Percentiles rank a stretch among this genome's conserved stretches.
These are phyloP conservation scores for Phaeosphaeria sp. DNA, from an alignment of 2,329 filamentous ascomycete species.

Conservation along the genomic window DNA sequence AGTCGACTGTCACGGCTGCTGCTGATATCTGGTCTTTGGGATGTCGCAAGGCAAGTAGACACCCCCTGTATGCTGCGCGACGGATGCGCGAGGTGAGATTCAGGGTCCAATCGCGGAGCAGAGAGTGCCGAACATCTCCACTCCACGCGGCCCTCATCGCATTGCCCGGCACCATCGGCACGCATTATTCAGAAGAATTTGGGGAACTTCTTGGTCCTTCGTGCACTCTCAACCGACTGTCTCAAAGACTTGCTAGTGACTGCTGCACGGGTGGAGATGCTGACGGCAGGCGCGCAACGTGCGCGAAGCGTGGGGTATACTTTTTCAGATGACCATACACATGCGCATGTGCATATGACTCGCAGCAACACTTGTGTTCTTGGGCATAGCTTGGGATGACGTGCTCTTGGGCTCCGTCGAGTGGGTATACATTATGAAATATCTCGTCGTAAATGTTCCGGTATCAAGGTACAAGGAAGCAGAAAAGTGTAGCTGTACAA, in stretches of 20 bases:
- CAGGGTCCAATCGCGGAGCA: constrained; percentile 8
- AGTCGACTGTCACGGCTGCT: constrained; percentile 1
- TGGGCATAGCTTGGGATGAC: constrained; percentile 5
- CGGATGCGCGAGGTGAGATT: background rate
- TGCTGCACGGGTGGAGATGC: background rate
- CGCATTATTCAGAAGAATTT: background rate
- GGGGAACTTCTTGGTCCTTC: background rate
- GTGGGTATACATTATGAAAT: constrained; percentile 8
- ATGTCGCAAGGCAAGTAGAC: background rate
- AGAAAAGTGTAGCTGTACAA: background rate
- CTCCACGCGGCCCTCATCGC: constrained; percentile 5
- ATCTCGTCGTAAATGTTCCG: constrained; percentile 4
- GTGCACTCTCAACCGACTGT: background rate
- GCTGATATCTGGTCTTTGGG: constrained; percentile 5
- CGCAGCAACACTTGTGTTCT: background rate
- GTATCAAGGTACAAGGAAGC: background rate
- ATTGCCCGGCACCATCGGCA: constrained; percentile 1
- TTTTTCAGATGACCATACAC: constrained; percentile 1
- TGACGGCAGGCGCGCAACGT: background rate
- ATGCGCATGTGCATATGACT: constrained; percentile 6
- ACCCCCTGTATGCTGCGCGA: background rate
- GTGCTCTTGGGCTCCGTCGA: constrained; percentile 4
- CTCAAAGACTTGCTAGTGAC: background rate
- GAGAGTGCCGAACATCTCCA: constrained; percentile 1
- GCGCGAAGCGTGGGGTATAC: constrained; percentile 3